These are phyloP conservation scores for Pisolithus sp. DNA, from an alignment of 768 basidiomycete genomes.

Conservation along the genomic window DNA sequence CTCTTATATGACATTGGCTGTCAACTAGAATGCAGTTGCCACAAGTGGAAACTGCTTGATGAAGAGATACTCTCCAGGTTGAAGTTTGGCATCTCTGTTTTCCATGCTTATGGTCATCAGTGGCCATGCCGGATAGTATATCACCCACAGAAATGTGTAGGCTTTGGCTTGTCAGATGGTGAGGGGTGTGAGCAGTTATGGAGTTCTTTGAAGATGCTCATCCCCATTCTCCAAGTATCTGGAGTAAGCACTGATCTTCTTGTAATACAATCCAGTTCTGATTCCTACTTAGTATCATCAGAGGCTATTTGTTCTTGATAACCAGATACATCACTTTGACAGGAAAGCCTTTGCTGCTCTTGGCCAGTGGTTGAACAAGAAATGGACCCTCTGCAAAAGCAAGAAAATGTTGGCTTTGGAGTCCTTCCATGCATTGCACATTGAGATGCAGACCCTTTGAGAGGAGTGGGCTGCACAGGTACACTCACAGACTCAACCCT, in stretches of 20 bases:
- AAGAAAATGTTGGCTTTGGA: background rate
- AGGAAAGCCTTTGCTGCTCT: background rate
- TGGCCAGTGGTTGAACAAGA: constrained; percentile 4
- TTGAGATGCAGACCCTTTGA: background rate
- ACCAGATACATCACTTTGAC: constrained; percentile 2
- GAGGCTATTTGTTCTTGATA: constrained; percentile 7
- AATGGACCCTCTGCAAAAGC: background rate
- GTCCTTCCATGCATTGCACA: background rate
- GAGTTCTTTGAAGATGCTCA: constrained; percentile 15
- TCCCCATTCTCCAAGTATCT: constrained; percentile 11
- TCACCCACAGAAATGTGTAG: constrained; percentile 24
- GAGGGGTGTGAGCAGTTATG: constrained; percentile 34
- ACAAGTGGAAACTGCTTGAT: no score
- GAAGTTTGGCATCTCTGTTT: constrained; percentile 20
- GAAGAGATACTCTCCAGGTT: no score
- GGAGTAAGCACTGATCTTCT: constrained; percentile 11
- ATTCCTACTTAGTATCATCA: constrained; percentile 5
- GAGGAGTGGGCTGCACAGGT: constrained; percentile 3
- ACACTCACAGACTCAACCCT: background rate
- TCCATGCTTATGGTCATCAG: constrained; percentile 33
- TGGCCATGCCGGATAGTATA: constrained; percentile 32
- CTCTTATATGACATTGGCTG: no score
- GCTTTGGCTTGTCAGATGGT: constrained; percentile 30
- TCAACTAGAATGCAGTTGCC: no score
- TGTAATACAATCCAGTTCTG: background rate